These are phyloP conservation scores for Leucosporidium creatinivorum DNA, from an alignment of 768 basidiomycete genomes.

Conservation along the genomic window DNA sequence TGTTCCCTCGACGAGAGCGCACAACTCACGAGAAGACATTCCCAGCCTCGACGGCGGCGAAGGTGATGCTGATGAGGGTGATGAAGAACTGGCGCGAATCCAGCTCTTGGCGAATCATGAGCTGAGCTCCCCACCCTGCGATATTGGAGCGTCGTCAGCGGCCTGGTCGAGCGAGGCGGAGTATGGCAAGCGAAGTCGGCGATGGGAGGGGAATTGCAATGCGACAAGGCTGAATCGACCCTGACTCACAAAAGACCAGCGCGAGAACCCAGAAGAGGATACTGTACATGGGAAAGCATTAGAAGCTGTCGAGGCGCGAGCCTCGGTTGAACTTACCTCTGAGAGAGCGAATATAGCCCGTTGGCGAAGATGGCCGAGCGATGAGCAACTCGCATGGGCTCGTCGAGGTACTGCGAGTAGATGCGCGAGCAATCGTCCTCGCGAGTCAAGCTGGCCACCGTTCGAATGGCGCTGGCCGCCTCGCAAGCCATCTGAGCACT, in stretches of 20 bases:
- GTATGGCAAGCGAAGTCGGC: too few relatives aligned
- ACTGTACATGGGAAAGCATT: constrained; percentile 16
- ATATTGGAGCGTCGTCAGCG: not conserved
- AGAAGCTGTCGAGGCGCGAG: constrained; percentile 30
- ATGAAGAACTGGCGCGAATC: constrained; percentile 43
- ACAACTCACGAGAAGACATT: constrained; percentile 44
- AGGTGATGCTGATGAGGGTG: constrained; percentile 10
- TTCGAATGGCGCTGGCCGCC: constrained; percentile 79
- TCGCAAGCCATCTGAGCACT: constrained; percentile 88
- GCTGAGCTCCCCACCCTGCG: constrained; percentile 31
- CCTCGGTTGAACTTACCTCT: constrained; percentile 46
- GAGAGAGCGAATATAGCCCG: constrained; percentile 63
- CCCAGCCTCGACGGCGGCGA: constrained; percentile 71
- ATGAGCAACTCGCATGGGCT: constrained; percentile 61
- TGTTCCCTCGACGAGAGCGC: too few relatives aligned
- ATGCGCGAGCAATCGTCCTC: constrained; percentile 65
- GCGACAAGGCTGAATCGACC: too few relatives aligned
- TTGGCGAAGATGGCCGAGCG: constrained; percentile 48
- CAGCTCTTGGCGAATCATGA: constrained; percentile 48
- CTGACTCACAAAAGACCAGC: constrained; percentile 63
- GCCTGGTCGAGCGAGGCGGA: too few relatives aligned
- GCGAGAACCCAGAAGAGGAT: constrained; percentile 67
- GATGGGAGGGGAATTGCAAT: constrained; percentile 43
- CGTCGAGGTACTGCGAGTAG: constrained; percentile 56
- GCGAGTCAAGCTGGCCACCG: constrained; percentile 78